These are phyloP conservation scores for Phytophthora meadii DNA, from an alignment of 352 stramenopile species.

Conservation along the genomic window DNA sequence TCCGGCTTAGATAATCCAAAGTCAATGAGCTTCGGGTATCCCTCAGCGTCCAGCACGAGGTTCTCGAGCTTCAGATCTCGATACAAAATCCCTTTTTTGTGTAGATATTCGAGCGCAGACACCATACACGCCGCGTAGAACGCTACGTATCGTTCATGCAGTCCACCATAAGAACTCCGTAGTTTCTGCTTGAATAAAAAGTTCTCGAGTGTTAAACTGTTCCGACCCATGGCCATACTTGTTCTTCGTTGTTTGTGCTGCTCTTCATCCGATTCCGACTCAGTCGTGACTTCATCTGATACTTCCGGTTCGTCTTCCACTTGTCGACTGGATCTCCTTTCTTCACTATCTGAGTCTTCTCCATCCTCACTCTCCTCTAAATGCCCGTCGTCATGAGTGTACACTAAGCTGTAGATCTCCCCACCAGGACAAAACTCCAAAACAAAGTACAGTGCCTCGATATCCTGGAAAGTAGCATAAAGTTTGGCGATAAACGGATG, in stretches of 20 bases:
- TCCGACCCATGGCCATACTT: slow-evolving; percentile 25
- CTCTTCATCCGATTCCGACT: slow-evolving; percentile 58
- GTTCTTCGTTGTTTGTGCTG: slow-evolving; percentile 26
- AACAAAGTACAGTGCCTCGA: slow-evolving; percentile 76
- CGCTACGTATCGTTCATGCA: slow-evolving; percentile 85
- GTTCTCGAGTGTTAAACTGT: slow-evolving; percentile 55
- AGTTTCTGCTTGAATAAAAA: slow-evolving; percentile 46
- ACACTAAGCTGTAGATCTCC: slow-evolving; percentile 91
- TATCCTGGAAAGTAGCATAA: slow-evolving; percentile 79
- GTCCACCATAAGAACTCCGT: slow-evolving; percentile 51
- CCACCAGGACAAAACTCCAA: slow-evolving; percentile 77
- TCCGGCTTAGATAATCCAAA: slow-evolving; percentile 74
- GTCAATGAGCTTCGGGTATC: slow-evolving; percentile 87
- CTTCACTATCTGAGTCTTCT: slow-evolving; percentile 26
- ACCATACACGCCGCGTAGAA: slow-evolving; percentile 97
- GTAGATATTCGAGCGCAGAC: slow-evolving; percentile 89
- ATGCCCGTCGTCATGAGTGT: slow-evolving; percentile 47
- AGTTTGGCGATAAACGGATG: slow-evolving; percentile 71
- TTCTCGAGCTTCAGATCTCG: slow-evolving; percentile 91
- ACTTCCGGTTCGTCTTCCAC: slow-evolving; percentile 22
- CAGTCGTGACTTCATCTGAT: slow-evolving; percentile 34
- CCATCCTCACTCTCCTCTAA: slow-evolving; percentile 28
- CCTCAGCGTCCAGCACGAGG: slow-evolving; percentile 82
- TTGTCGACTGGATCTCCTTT: slow-evolving; percentile 24
- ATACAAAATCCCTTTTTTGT: slow-evolving; percentile 70